These are phyloP conservation scores for Bryum argenteum DNA, from an alignment of 225 moss, liverwort and hornwort species.

Conservation along the genomic window DNA sequence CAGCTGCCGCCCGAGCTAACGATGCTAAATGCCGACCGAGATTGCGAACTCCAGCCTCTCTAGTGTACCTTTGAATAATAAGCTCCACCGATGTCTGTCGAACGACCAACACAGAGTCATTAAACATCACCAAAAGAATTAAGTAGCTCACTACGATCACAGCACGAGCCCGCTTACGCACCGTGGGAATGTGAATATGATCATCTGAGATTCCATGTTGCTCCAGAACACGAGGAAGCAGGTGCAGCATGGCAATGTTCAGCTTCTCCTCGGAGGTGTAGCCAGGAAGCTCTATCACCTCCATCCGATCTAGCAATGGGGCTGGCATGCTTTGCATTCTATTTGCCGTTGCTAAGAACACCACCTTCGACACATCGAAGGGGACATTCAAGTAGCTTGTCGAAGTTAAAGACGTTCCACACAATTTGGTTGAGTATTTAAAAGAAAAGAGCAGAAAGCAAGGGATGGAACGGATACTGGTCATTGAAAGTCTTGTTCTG, in stretches of 20 bases:
- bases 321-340: constrained; percentile 62
- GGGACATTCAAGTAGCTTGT: constrained; percentile 65
- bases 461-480: constrained; percentile 46
- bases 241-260: constrained; percentile 62
- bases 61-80: constrained; percentile 61
- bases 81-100: constrained; percentile 54
- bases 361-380: constrained; percentile 69
- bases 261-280: constrained; percentile 67
- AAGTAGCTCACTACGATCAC: constrained; percentile 5
- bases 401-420: constrained; percentile 36
- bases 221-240: constrained; percentile 63
- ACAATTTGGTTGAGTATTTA: background rate
- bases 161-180: constrained; percentile 1
- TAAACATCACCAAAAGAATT: background rate
- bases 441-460: constrained; percentile 11
- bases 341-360: constrained; percentile 63
- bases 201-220: constrained; percentile 61
- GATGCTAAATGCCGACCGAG: constrained; percentile 59
- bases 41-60: constrained; percentile 70
- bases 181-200: constrained; percentile 60
- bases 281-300: constrained; percentile 65
- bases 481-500: constrained; percentile 72
- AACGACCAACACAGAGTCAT: constrained; percentile 9
- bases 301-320: constrained; percentile 68
- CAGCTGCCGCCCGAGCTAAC: constrained; percentile 64